Percentiles rank a stretch among this genome's conserved stretches.
These are phyloP conservation scores for Smallanthus sonchifolius DNA, from an alignment of 129 eudicot species.

Conservation along the genomic window DNA sequence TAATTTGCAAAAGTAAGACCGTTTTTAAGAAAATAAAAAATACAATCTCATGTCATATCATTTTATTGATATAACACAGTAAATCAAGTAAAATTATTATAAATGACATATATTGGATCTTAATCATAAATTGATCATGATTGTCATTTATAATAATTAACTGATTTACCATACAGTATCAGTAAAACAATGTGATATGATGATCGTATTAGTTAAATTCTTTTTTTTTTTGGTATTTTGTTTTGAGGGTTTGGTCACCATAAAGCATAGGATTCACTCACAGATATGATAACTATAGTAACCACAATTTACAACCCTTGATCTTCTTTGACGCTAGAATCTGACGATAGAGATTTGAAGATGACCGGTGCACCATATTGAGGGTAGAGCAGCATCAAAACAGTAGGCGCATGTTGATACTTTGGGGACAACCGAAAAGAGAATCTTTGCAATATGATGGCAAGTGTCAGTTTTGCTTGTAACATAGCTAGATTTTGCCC, in stretches of 20 bases:
- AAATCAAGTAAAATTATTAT: conserved; percentile 3
- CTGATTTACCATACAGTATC: background rate
- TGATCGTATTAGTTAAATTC: background rate
- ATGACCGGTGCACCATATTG: conserved; percentile 77
- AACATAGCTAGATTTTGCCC: conserved; percentile 85
- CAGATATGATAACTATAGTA: conserved; percentile 21
- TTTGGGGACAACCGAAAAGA: conserved; percentile 55
- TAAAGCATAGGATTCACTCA: conserved; percentile 34
- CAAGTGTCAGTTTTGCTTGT: conserved; percentile 71
- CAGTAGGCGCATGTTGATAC: conserved; percentile 83
- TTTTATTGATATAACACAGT: background rate
- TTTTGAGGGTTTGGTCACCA: conserved; percentile 15
- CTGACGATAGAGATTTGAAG: conserved; percentile 43
- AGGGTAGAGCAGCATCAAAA: conserved; percentile 69
- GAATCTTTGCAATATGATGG: conserved; percentile 58
- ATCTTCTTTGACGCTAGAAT: conserved; percentile 30
- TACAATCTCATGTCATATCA: background rate
- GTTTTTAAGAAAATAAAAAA: background rate
- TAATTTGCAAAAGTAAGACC: conserved; percentile 10
- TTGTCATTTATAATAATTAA: background rate
- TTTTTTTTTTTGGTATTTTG: background rate
- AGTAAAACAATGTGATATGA: conserved; percentile 1
- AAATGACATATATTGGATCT: conserved; percentile 1
- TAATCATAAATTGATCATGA: background rate
- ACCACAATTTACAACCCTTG: conserved; percentile 33